A percentile compares a stretch with the other conserved stretches of the same genome.
These are phyloP conservation scores for Pelagophyceae sp. DNA, from an alignment of 352 stramenopile species.

Conservation along the genomic window DNA sequence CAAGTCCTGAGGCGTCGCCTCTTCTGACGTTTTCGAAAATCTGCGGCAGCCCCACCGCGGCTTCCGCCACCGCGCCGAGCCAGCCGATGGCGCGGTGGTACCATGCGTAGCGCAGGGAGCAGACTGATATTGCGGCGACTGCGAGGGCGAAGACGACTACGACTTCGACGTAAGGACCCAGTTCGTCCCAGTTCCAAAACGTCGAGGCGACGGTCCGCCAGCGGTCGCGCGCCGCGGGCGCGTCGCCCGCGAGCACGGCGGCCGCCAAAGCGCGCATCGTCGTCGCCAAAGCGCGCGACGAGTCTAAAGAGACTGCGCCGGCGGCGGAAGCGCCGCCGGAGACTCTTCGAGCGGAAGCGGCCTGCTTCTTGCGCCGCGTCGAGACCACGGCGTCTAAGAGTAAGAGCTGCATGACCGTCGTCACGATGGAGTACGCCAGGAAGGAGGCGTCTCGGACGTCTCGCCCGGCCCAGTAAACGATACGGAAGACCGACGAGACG, in stretches of 20 bases:
- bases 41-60: not conserved
- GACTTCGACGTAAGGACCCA: constrained; percentile 18
- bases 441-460: not conserved
- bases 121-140: not conserved
- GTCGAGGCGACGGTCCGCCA: not conserved
- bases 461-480: not conserved
- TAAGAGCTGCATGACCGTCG: constrained; percentile 4
- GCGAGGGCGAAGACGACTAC: constrained; percentile 3
- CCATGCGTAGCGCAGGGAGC: not conserved
- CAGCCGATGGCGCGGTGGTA: not conserved
- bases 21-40: not conserved
- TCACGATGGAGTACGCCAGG: not conserved
- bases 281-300: not conserved
- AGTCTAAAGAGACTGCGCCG: too few relatives aligned
- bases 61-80: not conserved
- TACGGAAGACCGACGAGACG: not conserved
- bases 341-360: not conserved
- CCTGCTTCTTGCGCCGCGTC: constrained; percentile 14
- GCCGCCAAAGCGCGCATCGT: not conserved
- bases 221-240: not conserved
- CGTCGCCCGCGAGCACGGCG: not conserved
- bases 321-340: not conserved
- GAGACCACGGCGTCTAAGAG: constrained; percentile 8
- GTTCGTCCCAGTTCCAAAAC: constrained; percentile 20
- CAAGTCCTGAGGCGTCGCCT: not conserved